Evolutionary conservation across 1,284 basidiomycete genomes (phyloP), one percentile per base, ranked within the genome.

Genomic region (Malassezia slooffiae): DNA sequence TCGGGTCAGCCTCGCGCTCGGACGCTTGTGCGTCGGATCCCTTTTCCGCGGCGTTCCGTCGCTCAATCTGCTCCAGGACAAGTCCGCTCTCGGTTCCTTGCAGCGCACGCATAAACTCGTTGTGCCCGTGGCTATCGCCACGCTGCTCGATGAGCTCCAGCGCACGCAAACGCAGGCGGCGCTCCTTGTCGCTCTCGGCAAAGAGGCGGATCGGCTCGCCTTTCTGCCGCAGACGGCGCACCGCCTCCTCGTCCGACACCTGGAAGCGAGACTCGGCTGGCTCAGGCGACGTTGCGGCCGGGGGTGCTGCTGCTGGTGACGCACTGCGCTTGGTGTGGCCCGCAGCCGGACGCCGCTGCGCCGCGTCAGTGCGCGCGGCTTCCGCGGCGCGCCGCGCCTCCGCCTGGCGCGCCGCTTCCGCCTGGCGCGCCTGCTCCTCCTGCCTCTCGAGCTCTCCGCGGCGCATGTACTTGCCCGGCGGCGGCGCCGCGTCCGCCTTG

Each of bases 161-260:
- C 0, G 91, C 89, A 43, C 91, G 80, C 19, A 99, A 72, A 13
- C 93, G 80, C 19, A 96, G 72, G 29, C 89, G 75, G 8, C 91
- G 77, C 36, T 96, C 93, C 71, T 87, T 86, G 73, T 97, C 91
- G 0, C 82, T 80, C 70, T 99, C 93, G 31, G 82, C 93, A 65
- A 99, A 99, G 2, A 97, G 74, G 8, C 88, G 79, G 51, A 97
- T 85, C 2, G 93, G 93, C 67, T 97, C 87, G 20, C 85, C 86
- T 67, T 91, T 91, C 20, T 79, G 75, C 27, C 93, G 81, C 20
- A 99, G 77, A 11, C 93, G 79, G 6, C 84, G 80, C 41, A 90
- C 75, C 20, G 85, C 87, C 65, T 99, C 93, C 49, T 89, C 84
- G 46, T 88, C 85, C 2, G 90, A 87, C 38, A 96, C 84, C 68